Evolutionary conservation across 2,329 filamentous ascomycete species (phyloP), one percentile per base, ranked within the genome.

Genomic region (Fusarium miscanthi): DNA sequence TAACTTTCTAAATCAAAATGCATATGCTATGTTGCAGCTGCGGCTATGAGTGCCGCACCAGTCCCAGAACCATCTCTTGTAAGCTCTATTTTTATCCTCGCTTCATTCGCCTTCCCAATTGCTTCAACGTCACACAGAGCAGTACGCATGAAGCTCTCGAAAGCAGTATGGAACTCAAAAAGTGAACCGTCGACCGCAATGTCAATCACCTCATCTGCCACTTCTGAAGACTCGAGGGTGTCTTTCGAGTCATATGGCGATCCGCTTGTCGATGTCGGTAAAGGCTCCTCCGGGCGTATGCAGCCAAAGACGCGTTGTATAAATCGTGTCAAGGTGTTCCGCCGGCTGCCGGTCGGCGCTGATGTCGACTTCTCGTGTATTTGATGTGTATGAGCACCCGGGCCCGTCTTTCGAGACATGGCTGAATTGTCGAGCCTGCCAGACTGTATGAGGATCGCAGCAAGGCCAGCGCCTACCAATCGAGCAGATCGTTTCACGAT

Each of bases 61-160:
- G 62, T 66, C 5, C 64, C 62, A 1, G 64, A 66, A 0, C 64
- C 64, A 1, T 66, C 64, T 16, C 57, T 53, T 1, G 64, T 66
- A n/a, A 66, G 64, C 27, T 66, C 64, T 42, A 66, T 66, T 16
- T 31, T 66, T 35, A 66, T 46, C 11, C 62, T 60, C 2, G 9
- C 19, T 16, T 66, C 64, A 6, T 66, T 35, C 0, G 2, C 6
- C 3, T 3, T 17, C 21, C 64, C 63, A 11, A 66, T 27, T 16
- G 21, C 30, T 8, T 37, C 11, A 9, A 66, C 49, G 17, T 66
- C 62, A 0, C 45, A n/a, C 0, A 66, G 11, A 5, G 45, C 35
- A 19, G 45, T 30, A 5, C 62, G 64, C 64, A 66, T 66, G 5
- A 46, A 42, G 6, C 37, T 30, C 30, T 66, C 62, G 3, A 66